These are phyloP conservation scores for Dactylis glomerata DNA, from an alignment of 176 grass and related monocot genomes.

Conservation along the genomic window DNA sequence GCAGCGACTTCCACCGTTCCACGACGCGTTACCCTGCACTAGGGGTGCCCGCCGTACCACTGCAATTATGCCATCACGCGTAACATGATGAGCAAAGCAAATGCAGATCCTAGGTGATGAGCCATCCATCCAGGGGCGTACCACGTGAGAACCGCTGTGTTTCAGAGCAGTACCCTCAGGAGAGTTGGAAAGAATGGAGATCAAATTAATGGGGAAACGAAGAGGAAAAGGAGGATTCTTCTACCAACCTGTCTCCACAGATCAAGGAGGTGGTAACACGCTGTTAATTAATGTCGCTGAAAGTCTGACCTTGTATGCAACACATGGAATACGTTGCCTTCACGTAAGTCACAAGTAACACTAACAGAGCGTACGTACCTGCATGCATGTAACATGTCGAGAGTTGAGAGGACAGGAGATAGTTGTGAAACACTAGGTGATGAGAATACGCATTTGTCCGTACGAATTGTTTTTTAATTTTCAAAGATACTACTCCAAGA, in stretches of 20 bases:
- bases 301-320: background rate
- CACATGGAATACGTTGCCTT: no score
- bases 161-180: background rate
- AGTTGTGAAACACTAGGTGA: no score
- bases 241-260: slow-evolving; percentile 41
- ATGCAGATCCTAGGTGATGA: no score
- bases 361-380: no score
- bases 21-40: no score
- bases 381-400: no score
- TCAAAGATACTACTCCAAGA: no score
- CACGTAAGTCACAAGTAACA: no score
- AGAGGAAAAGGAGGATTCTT: background rate
- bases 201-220: background rate
- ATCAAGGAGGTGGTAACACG: background rate
- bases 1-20: no score
- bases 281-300: background rate
- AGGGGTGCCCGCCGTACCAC: background rate
- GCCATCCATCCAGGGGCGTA: background rate
- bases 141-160: background rate
- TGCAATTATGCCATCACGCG: background rate
- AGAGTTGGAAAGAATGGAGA: background rate
- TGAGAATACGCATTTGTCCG: no score
- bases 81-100: background rate
- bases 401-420: no score
- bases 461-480: no score